Evolutionary conservation across 2,329 filamentous ascomycete species (phyloP).

Genomic region (Penicillium fuscoglaucum): DNA sequence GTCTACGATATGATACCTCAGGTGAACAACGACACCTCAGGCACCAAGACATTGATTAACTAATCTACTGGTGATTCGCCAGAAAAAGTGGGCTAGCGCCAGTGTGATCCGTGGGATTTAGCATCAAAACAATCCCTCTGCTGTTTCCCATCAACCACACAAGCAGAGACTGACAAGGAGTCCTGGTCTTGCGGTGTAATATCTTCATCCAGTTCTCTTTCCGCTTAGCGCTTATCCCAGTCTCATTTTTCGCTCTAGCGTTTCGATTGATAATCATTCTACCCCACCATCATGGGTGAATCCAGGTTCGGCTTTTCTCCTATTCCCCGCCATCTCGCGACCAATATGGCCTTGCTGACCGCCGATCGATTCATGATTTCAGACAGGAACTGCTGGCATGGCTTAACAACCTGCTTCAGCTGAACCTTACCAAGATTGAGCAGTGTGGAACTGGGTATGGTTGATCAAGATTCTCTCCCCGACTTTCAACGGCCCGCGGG

Average conservation of each 20-base stretch:
- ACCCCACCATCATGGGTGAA: slow-evolving; percentile 64
- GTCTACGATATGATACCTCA: neutral
- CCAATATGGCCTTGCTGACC: slow-evolving; percentile 17
- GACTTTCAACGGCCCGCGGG: neutral
- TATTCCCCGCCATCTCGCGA: slow-evolving; percentile 15
- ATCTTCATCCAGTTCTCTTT: neutral
- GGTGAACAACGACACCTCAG: slow-evolving; percentile 9
- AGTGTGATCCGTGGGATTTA: slow-evolving; percentile 29
- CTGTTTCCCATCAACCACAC: slow-evolving; percentile 26
- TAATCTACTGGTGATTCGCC: slow-evolving; percentile 54
- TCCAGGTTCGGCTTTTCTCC: slow-evolving; percentile 54
- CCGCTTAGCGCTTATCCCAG: slow-evolving; percentile 6
- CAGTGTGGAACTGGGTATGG: slow-evolving; percentile 96
- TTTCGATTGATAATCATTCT: slow-evolving; percentile 12
- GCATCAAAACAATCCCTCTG: slow-evolving; percentile 74
- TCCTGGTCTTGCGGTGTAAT: slow-evolving; percentile 16
- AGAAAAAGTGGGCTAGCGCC: slow-evolving; percentile 18
- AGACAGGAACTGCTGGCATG: slow-evolving; percentile 96
- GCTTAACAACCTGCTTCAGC: slow-evolving; percentile 95
- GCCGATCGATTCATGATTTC: slow-evolving; percentile 4
- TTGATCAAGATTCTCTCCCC: slow-evolving; percentile 16
- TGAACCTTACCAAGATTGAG: slow-evolving; percentile 98
- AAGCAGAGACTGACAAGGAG: slow-evolving; percentile 18
- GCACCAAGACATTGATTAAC: slow-evolving; percentile 18
- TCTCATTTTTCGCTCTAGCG: slow-evolving; percentile 7